Base-by-base conservation (phyloP, 305 asterid species). In the Coffea humblotiana region DNA sequence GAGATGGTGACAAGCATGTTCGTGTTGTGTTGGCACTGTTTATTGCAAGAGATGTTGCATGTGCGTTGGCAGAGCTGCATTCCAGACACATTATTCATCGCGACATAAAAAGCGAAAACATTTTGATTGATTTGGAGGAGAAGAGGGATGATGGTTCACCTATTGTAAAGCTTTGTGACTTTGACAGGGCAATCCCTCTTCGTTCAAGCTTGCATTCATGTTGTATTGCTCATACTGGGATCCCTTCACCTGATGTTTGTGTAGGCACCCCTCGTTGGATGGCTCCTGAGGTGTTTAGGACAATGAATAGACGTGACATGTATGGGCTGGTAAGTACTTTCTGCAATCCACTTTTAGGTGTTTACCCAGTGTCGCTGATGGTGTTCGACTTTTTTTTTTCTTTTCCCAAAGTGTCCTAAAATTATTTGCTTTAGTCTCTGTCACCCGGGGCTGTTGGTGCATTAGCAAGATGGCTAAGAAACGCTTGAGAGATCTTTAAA, bases 231-330 rank as follows among this genome's bases (percentile, higher is more conserved):
- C 98, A 96, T 84, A 79, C 82, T 73, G 99, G 98, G 58, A 86
- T 90, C 76, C 97, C 97, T 84, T 88, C 94, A 43, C 97, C 95
- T 56, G 86, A 92, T 86, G 81, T 85, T 73, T 94, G 97, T 84
- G 99, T 94, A 79, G 98, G 99, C 79, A 96, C 99, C 65, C 98
- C 97, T 72, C 88, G 97, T 71, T 95, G 98, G 99, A 95, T 95
- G 97, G 97, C 99, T 77, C 98, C 99, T 60, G 99, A 95, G 90
- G 97, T 92, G 76, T 88, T 92, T 32, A 83, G 80, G 64, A 87
- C 97, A 56, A 89, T 91, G 89, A 86, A 85, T 72, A 78, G 85
- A 67, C 82, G 71, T 48, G 86, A 77, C 74, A 18, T 86, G 40
- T 95, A 95, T 89, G 99, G 99, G 27, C 81, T 95, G 97, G 99